Evolutionary conservation across 768 basidiomycete genomes (phyloP).

Genomic region (Tylopilus vinaceipallidus): DNA sequence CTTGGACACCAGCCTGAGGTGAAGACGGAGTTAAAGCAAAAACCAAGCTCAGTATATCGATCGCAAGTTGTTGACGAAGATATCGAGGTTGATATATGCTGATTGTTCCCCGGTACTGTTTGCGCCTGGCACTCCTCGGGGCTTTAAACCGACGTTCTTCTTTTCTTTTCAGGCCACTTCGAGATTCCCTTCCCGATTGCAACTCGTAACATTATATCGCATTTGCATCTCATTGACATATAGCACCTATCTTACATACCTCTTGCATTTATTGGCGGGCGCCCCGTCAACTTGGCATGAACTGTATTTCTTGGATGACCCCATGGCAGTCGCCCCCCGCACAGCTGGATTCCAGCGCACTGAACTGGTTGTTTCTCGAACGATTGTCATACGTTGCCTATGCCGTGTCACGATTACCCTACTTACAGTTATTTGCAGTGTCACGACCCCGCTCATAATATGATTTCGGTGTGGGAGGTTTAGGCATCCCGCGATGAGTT

Average conservation of each 20-base stretch:
- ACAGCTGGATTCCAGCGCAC: neutral
- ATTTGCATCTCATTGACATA: constrained; percentile 18
- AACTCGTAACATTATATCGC: constrained; percentile 11
- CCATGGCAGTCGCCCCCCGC: neutral
- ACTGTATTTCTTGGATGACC: constrained; percentile 22
- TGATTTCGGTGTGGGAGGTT: constrained; percentile 2
- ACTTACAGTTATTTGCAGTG: constrained; percentile 22
- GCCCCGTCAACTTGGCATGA: neutral
- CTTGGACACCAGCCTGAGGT: constrained; percentile 19
- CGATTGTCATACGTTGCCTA: constrained; percentile 1
- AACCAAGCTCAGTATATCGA: neutral
- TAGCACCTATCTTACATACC: constrained; percentile 20
- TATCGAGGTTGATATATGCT: constrained; percentile 31
- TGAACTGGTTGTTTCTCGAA: too few relatives aligned
- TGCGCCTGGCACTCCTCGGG: neutral
- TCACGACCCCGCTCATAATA: constrained; percentile 17
- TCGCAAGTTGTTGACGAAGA: constrained; percentile 25
- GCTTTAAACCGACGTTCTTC: neutral
- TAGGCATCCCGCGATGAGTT: neutral
- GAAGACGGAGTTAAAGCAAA: neutral
- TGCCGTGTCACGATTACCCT: constrained; percentile 17
- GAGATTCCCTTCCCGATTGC: neutral
- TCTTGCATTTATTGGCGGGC: constrained; percentile 13
- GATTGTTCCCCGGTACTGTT: constrained; percentile 1
- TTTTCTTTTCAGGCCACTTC: constrained; percentile 6